These are phyloP conservation scores for Penicillium sp. DNA, from an alignment of 2,329 filamentous ascomycete genomes.

Conservation along the genomic window DNA sequence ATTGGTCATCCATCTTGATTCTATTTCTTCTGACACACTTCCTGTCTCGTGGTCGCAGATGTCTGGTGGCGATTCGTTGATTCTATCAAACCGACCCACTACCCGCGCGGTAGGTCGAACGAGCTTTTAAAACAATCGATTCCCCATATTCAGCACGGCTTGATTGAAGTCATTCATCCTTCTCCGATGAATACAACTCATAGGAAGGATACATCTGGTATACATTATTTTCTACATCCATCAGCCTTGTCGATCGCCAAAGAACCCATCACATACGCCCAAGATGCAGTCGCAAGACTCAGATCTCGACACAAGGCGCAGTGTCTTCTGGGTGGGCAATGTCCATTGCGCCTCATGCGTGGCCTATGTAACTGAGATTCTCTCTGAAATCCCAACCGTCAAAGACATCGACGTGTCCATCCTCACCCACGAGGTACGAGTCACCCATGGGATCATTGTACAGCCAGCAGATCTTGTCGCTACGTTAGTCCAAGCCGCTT, in stretches of 20 bases:
- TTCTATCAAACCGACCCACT: conserved; percentile 7
- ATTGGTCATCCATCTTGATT: background rate
- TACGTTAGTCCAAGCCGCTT: conserved; percentile 46
- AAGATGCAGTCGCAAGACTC: conserved; percentile 11
- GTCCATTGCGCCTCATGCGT: conserved; percentile 53
- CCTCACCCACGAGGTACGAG: conserved; percentile 45
- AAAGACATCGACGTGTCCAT: conserved; percentile 44
- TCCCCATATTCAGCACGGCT: background rate
- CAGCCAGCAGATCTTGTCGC: conserved; percentile 35
- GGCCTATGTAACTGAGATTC: conserved; percentile 46
- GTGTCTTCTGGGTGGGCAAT: conserved; percentile 48
- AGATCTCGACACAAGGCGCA: conserved; percentile 15
- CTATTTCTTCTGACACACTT: conserved; percentile 3
- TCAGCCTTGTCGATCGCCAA: conserved; percentile 5
- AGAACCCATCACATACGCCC: conserved; percentile 4
- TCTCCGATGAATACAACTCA: background rate
- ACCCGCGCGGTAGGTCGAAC: conserved; percentile 6
- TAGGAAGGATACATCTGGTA: background rate
- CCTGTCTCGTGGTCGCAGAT: conserved; percentile 6
- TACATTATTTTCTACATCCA: background rate
- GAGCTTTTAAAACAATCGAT: background rate
- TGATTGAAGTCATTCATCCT: background rate
- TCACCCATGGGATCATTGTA: conserved; percentile 37
- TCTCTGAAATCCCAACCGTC: conserved; percentile 39
- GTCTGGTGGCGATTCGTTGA: conserved; percentile 1